phyloP scores from a whole-genome alignment of 2,329 filamentous ascomycete species.

The Zymoseptoria tritici region DNA sequence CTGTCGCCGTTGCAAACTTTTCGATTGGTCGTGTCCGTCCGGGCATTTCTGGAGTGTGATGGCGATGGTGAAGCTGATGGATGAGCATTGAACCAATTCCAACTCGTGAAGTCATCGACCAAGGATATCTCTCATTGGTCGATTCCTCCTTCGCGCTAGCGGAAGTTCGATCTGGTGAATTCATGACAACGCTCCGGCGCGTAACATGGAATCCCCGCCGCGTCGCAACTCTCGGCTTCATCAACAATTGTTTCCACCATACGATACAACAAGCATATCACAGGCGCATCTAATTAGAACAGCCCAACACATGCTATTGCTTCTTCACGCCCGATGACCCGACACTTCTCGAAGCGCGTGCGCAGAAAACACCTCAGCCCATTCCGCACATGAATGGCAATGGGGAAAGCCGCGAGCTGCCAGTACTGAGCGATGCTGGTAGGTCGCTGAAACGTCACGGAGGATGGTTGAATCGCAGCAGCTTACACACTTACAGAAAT shows the following conservation, averaged over 20 bases:
- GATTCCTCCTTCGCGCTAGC: neutral
- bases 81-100: neutral
- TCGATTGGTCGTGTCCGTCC: slow-evolving; percentile 56
- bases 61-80: neutral
- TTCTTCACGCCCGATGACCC: slow-evolving; percentile 26
- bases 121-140: neutral
- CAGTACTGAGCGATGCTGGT: slow-evolving; percentile 37
- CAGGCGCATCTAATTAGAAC: slow-evolving; percentile 3
- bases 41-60: slow-evolving; percentile 27
- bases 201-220: slow-evolving; percentile 1
- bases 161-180: neutral
- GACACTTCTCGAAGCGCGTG: slow-evolving; percentile 29
- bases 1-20: slow-evolving; percentile 58
- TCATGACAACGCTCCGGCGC: neutral
- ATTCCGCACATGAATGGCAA: slow-evolving; percentile 27
- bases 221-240: slow-evolving; percentile 1
- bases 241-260: neutral
- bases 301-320: neutral
- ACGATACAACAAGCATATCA: neutral
- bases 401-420: slow-evolving; percentile 29
- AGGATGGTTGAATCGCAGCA: neutral
- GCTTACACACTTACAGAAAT: slow-evolving; percentile 54
- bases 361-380: slow-evolving; percentile 23
- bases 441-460: slow-evolving; percentile 3
- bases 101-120: neutral